Percentiles rank a stretch among this genome's conserved stretches.
Conservation (phyloP, 345 rosid genomes). For the Hypericum androsaemum region DNA sequence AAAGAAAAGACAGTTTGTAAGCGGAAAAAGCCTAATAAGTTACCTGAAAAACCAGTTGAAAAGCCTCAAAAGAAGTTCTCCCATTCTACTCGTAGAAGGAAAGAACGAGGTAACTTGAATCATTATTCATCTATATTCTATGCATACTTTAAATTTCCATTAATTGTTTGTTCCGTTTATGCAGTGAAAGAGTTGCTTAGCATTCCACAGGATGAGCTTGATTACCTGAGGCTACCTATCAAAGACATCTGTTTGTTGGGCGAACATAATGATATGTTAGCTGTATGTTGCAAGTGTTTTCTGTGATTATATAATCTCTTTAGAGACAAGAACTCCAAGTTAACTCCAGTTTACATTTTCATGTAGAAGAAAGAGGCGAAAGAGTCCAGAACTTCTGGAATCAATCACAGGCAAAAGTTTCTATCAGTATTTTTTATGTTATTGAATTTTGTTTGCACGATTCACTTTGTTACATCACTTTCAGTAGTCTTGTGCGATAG, state of each 20-base stretch:
- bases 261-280: constrained; percentile 49
- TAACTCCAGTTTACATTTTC: constrained; percentile 3
- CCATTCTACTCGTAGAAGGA: constrained; percentile 62
- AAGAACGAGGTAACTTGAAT: constrained; percentile 36
- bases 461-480: too few species aligned
- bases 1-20: constrained; percentile 26
- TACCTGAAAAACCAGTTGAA: constrained; percentile 13
- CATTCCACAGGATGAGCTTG: constrained; percentile 63
- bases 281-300: constrained; percentile 23
- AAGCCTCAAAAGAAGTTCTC: constrained; percentile 51
- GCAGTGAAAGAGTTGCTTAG: constrained; percentile 59
- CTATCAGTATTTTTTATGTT: constrained; percentile 1
- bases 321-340: not conserved
- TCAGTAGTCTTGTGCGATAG: too few species aligned
- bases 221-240: constrained; percentile 38
- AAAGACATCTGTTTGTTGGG: constrained; percentile 64
- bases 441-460: not conserved
- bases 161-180: constrained; percentile 7
- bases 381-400: constrained; percentile 17
- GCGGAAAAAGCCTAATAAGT: constrained; percentile 18
- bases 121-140: not conserved
- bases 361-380: constrained; percentile 59
- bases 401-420: constrained; percentile 42
- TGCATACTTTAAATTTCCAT: constrained; percentile 5
- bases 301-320: too few species aligned